Conservation (phyloP, 1,139 yeast species). For the Kazachstania sp. region DNA sequence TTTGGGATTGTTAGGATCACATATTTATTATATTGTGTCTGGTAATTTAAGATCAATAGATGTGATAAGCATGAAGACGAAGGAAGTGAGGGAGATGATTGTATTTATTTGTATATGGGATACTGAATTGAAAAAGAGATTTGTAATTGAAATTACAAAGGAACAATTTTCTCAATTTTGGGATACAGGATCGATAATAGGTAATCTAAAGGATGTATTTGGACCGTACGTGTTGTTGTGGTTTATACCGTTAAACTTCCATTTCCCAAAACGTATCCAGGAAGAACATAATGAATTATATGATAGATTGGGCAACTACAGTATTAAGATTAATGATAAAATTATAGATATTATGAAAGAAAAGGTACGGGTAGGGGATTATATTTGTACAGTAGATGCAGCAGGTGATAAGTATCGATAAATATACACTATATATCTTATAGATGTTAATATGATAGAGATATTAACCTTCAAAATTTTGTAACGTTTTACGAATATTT, state of each 20-base stretch:
- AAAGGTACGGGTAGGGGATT: conserved; percentile 15
- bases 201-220: conserved; percentile 17
- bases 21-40: conserved; percentile 33
- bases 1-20: conserved; percentile 33
- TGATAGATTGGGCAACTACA: conserved; percentile 4
- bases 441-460: background rate
- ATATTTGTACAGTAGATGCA: conserved; percentile 9
- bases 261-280: background rate
- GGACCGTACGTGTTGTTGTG: conserved; percentile 18
- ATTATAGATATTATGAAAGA: conserved; percentile 10
- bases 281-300: background rate
- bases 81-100: conserved; percentile 9
- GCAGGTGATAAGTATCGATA: conserved; percentile 1
- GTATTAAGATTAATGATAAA: conserved; percentile 12
- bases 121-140: conserved; percentile 8
- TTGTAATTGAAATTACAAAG: conserved; percentile 18
- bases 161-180: conserved; percentile 16
- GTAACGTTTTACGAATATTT: background rate
- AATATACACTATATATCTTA: background rate
- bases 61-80: conserved; percentile 23
- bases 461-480: background rate
- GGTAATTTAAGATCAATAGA: conserved; percentile 42
- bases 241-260: conserved; percentile 15
- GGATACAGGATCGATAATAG: conserved; percentile 12
- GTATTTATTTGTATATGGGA: conserved; percentile 2